A percentile compares a stretch with the other conserved stretches of the same genome.
phyloP scores from a whole-genome alignment of 1,284 basidiomycete genomes.

The Pterulicium gracile region DNA sequence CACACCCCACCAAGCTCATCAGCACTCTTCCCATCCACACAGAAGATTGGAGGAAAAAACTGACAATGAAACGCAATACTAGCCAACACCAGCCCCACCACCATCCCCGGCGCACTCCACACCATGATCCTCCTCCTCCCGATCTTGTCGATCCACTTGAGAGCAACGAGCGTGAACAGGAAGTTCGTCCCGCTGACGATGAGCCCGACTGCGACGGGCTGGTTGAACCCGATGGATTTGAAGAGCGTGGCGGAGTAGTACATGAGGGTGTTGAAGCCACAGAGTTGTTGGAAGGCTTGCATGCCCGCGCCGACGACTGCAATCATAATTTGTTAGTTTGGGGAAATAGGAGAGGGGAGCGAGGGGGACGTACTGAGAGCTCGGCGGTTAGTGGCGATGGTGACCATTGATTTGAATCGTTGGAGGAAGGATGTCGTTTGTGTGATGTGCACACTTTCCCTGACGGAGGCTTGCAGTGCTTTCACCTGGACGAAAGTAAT shows the following conservation, averaged over 20 bases:
- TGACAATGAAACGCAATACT: conserved; percentile 69
- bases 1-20: too few relatives aligned
- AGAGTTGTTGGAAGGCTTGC: conserved; percentile 77
- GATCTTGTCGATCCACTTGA: conserved; percentile 74
- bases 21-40: too few relatives aligned
- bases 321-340: not conserved
- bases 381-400: conserved; percentile 50
- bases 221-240: conserved; percentile 69
- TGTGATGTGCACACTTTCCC: conserved; percentile 50
- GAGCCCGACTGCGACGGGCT: conserved; percentile 71
- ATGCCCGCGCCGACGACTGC: conserved; percentile 68
- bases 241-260: conserved; percentile 76
- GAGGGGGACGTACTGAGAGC: conserved; percentile 47
- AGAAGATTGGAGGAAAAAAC: conserved; percentile 17
- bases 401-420: conserved; percentile 43
- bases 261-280: conserved; percentile 69
- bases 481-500: conserved; percentile 31
- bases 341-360: not conserved
- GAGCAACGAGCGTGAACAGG: conserved; percentile 70
- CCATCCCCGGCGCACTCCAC: conserved; percentile 70
- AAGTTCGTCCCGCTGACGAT: conserved; percentile 77
- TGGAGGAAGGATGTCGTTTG: conserved; percentile 52
- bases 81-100: conserved; percentile 58
- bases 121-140: conserved; percentile 73
- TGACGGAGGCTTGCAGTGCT: conserved; percentile 50